phyloP scores from a whole-genome alignment of 202 grass and related monocot species.

The Brachypodium distachyon region DNA sequence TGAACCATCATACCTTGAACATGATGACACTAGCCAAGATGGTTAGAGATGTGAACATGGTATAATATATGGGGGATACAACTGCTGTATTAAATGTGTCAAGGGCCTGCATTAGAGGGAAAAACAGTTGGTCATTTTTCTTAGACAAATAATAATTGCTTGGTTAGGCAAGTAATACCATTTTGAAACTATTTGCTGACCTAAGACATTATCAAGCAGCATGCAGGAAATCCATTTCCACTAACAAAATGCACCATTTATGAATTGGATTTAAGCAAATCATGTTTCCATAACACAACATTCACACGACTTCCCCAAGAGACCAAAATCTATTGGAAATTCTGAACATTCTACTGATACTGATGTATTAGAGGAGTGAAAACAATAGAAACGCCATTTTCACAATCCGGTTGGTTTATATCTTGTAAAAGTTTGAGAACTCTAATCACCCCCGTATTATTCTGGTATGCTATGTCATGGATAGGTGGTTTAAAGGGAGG shows the following conservation, averaged over 20 bases:
- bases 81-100: constrained; percentile 63
- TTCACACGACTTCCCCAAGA: neutral
- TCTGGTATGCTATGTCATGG: neutral
- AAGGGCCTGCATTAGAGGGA: constrained; percentile 31
- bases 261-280: neutral
- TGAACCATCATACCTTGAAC: constrained; percentile 53
- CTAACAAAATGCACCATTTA: neutral
- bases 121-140: constrained; percentile 2
- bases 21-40: constrained; percentile 73
- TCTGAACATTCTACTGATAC: neutral
- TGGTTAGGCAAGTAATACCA: neutral
- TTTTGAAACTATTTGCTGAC: neutral
- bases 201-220: neutral
- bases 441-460: neutral
- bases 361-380: neutral
- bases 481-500: neutral
- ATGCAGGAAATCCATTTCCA: neutral
- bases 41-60: constrained; percentile 65
- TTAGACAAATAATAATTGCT: neutral
- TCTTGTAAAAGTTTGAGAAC: neutral
- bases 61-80: constrained; percentile 67
- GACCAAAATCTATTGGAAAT: neutral
- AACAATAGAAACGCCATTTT: neutral
- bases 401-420: neutral
- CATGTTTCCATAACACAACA: neutral